phyloP scores from a whole-genome alignment of 2,329 filamentous ascomycete genomes.

The Karstenula rhodostoma region DNA sequence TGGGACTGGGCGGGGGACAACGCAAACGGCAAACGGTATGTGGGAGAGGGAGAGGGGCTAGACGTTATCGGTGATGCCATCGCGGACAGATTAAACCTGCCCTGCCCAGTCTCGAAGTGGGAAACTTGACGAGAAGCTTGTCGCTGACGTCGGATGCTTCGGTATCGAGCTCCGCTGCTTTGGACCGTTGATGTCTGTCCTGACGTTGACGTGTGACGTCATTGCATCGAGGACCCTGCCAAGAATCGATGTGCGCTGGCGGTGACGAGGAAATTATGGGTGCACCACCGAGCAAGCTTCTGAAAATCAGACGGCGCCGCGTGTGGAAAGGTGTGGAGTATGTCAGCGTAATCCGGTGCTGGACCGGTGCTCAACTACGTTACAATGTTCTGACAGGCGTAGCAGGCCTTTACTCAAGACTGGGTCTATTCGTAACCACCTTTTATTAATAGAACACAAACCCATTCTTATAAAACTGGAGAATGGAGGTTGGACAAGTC shows the following conservation, averaged over 20 bases:
- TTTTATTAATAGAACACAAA: too few relatives aligned
- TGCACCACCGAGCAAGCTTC: neutral
- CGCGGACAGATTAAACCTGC: neutral
- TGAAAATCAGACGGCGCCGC: neutral
- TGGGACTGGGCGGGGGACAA: neutral
- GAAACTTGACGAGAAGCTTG: conserved; percentile 11
- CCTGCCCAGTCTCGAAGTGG: neutral
- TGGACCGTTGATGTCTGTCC: neutral
- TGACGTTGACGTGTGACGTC: conserved; percentile 5
- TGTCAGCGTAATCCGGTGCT: neutral
- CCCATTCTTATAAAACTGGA: too few relatives aligned
- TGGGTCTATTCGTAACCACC: too few relatives aligned
- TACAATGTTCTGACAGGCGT: too few relatives aligned
- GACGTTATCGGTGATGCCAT: neutral
- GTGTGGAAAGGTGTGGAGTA: neutral
- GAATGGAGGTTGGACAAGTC: too few relatives aligned
- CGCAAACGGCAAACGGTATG: neutral
- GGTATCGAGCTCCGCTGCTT: neutral
- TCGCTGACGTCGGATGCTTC: conserved; percentile 7
- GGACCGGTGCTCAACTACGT: too few relatives aligned
- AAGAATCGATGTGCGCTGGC: neutral
- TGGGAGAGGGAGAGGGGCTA: neutral
- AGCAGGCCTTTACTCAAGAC: too few relatives aligned
- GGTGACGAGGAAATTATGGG: neutral
- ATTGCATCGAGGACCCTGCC: neutral